Conservation (phyloP, 2,329 filamentous ascomycete genomes). For the Ophiostoma tasmaniense region DNA sequence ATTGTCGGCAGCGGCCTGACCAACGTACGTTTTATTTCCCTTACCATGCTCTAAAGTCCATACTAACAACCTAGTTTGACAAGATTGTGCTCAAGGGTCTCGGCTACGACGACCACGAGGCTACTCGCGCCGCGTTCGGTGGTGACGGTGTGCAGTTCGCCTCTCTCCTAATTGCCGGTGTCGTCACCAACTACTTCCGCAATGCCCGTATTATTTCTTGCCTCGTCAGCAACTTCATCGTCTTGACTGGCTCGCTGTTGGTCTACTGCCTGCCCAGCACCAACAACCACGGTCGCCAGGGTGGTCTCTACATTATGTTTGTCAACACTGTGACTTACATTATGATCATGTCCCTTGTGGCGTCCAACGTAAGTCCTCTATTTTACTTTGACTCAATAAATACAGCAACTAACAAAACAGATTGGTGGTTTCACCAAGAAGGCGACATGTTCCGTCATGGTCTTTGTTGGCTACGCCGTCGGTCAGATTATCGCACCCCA, state of each 20-base stretch:
- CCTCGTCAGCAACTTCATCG: neutral
- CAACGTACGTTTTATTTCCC: slow-evolving; percentile 3
- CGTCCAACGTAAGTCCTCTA: slow-evolving; percentile 42
- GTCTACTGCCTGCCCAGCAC: slow-evolving; percentile 40
- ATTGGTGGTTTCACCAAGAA: slow-evolving; percentile 63
- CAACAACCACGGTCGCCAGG: slow-evolving; percentile 40
- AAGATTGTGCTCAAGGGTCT: slow-evolving; percentile 45
- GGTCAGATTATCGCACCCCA: slow-evolving; percentile 40
- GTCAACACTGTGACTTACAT: slow-evolving; percentile 49
- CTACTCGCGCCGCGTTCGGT: slow-evolving; percentile 13
- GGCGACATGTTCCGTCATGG: slow-evolving; percentile 54
- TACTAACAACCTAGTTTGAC: slow-evolving; percentile 31
- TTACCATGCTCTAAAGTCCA: neutral
- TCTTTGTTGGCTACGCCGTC: slow-evolving; percentile 54
- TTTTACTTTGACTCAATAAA: neutral
- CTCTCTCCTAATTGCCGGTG: slow-evolving; percentile 25
- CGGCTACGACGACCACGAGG: slow-evolving; percentile 46
- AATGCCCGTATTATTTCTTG: slow-evolving; percentile 32
- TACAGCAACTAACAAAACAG: neutral
- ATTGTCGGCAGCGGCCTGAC: slow-evolving; percentile 27
- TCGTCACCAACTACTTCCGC: slow-evolving; percentile 34
- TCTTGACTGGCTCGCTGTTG: neutral
- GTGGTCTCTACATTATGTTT: slow-evolving; percentile 42
- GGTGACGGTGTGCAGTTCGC: slow-evolving; percentile 21
- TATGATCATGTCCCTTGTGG: slow-evolving; percentile 51